These are phyloP conservation scores for Cystobasidiaceae sp. DNA, from an alignment of 1,284 basidiomycete genomes.

Conservation along the genomic window DNA sequence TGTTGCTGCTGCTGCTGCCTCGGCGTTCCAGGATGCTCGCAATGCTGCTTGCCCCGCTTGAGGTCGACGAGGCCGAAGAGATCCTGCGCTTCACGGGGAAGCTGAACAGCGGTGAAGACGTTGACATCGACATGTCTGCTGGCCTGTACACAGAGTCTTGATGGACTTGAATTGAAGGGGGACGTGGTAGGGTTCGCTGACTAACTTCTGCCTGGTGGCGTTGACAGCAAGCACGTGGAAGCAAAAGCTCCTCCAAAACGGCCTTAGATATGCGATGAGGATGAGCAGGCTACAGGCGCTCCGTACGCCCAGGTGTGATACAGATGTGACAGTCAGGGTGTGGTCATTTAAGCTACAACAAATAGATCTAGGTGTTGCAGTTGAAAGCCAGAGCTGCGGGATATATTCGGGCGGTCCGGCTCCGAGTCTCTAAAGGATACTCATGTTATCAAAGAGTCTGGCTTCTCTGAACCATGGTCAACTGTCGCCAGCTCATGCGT, in stretches of 20 bases:
- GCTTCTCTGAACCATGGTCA: too few species aligned
- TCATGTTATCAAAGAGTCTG: too few species aligned
- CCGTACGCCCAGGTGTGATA: neutral
- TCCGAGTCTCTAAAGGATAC: too few species aligned
- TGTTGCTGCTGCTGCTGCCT: slow-evolving; percentile 7
- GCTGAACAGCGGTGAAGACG: neutral
- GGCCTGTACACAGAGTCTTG: neutral
- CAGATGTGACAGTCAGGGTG: neutral
- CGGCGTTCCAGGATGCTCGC: neutral
- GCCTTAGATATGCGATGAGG: neutral
- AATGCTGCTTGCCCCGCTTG: neutral
- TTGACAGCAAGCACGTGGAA: neutral
- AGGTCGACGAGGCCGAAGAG: neutral
- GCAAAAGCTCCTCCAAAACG: neutral
- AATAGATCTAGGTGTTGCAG: too few species aligned
- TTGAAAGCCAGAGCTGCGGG: too few species aligned
- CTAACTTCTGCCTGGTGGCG: neutral
- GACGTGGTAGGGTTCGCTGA: neutral
- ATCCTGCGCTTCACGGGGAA: neutral
- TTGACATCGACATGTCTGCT: neutral
- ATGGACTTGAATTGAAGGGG: too few species aligned
- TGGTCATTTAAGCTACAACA: too few species aligned
- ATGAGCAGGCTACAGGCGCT: neutral
- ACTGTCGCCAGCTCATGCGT: too few species aligned
- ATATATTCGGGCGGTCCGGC: too few species aligned